phyloP scores from a whole-genome alignment of 768 basidiomycete species.

The Punctularia strigosozonata region DNA sequence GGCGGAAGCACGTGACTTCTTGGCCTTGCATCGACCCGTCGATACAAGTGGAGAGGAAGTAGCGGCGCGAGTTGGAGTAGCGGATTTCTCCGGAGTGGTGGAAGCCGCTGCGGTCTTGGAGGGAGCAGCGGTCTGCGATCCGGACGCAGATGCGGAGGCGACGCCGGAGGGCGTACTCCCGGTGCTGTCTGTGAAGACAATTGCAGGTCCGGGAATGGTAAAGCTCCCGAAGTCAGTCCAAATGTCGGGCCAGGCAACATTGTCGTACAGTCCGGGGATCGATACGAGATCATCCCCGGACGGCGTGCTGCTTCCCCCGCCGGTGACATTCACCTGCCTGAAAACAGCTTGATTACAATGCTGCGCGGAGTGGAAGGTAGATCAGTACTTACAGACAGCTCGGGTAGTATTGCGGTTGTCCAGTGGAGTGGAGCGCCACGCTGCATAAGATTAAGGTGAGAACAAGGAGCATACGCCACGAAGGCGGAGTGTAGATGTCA shows the following conservation, averaged over 20 bases:
- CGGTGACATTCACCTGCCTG: conserved; percentile 17
- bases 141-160: conserved; percentile 3
- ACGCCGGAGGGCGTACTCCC: no score
- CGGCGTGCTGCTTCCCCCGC: conserved; percentile 13
- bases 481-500: background rate
- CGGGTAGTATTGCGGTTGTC: conserved; percentile 33
- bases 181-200: conserved; percentile 8
- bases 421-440: conserved; percentile 31
- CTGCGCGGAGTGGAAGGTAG: background rate
- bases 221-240: conserved; percentile 14
- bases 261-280: conserved; percentile 16
- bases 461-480: background rate
- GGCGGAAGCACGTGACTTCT: no score
- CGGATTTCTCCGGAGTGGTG: conserved; percentile 4
- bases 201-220: conserved; percentile 13
- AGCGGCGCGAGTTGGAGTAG: conserved; percentile 5
- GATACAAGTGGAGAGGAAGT: conserved; percentile 6
- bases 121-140: conserved; percentile 1
- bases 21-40: no score
- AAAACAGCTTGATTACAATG: background rate
- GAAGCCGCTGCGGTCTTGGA: no score
- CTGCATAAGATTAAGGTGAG: conserved; percentile 12
- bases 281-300: conserved; percentile 11
- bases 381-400: conserved; percentile 31
- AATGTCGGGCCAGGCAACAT: conserved; percentile 15